Evolutionary conservation across 2,329 filamentous ascomycete genomes (phyloP).

Genomic region (Trichophyton schoenleinii): DNA sequence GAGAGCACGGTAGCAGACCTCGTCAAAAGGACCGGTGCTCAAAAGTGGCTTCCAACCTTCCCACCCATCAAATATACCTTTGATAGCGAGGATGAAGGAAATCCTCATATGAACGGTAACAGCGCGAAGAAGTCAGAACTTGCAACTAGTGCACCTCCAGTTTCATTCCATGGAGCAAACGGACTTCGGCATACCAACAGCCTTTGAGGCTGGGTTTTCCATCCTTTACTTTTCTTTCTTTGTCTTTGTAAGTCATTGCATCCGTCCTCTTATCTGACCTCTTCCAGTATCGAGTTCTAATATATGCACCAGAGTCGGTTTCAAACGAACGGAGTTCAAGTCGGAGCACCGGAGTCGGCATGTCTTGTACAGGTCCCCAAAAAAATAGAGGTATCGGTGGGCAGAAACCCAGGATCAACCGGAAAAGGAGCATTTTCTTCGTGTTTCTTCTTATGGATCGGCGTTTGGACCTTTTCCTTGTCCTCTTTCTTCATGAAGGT

Average conservation of each 20-base stretch:
- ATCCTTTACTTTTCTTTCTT: background rate
- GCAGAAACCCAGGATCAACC: background rate
- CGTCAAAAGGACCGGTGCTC: constrained; percentile 14
- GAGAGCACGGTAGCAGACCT: constrained; percentile 14
- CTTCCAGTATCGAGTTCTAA: background rate
- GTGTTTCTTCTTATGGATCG: background rate
- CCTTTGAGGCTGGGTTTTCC: background rate
- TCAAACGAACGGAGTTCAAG: background rate
- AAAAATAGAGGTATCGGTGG: constrained; percentile 1
- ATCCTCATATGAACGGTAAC: background rate
- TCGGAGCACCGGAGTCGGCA: background rate
- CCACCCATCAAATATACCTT: background rate
- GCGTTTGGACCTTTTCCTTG: background rate
- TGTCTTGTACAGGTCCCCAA: background rate
- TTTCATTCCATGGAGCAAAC: background rate
- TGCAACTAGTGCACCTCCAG: background rate
- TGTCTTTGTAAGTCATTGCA: background rate
- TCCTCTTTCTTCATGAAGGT: background rate
- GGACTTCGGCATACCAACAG: constrained; percentile 1
- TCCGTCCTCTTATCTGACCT: background rate
- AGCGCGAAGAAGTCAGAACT: background rate
- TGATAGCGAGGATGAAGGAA: background rate
- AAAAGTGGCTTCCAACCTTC: constrained; percentile 11
- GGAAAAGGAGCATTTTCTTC: background rate
- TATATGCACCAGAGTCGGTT: background rate